Base-by-base conservation (phyloP, 1,139 yeast species). In the Candida sanyaensis region DNA sequence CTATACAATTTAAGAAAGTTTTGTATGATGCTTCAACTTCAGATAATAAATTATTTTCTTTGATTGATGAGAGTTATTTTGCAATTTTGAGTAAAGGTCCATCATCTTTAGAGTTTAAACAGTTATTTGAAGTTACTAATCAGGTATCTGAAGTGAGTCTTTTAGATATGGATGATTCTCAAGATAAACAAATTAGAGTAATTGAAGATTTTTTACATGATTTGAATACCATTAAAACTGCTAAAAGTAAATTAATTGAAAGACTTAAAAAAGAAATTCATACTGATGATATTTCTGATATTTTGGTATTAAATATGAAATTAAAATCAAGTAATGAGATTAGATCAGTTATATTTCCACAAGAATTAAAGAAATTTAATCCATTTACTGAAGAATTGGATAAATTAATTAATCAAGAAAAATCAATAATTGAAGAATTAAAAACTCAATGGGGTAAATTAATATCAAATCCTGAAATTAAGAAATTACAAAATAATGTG, bases 241-340 rank as follows among this genome's bases (percentile, higher is more conserved):
- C 87, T 59, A 82, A 96, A 47, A 65, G 70, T 17, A 74, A 81
- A 41, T 75, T 86, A 2, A 72, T 88, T 40, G 75, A 75, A 2
- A 89, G 83, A 43, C 75, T 92, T 60, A 91, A 90, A 61, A 77
- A 73, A 6, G 80, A 80, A 47, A 84, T 89, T 37, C 96, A 86
- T 58, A 75, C 79, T 21, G 99, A 93, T 65, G 97, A 93, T 62
- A 90, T 92, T 45, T 86, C 96, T 0, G 85, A 88, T 49, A 75
- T 86, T 26, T 73, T 93, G 34, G 80, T 93, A 4, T 69, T 87
- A 55, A 87, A 88, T 63, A 82, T 84, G 55, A 80, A 81, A 46
- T 73, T 78, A 31, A 77, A 77, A 50, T 61, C 78, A 3, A 83
- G 82, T 21, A 73, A 76, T 39, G 93, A 86, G 53, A 77, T 86